These are phyloP conservation scores for Nasturtium officinale DNA, from an alignment of 345 rosid species.

Conservation along the genomic window DNA sequence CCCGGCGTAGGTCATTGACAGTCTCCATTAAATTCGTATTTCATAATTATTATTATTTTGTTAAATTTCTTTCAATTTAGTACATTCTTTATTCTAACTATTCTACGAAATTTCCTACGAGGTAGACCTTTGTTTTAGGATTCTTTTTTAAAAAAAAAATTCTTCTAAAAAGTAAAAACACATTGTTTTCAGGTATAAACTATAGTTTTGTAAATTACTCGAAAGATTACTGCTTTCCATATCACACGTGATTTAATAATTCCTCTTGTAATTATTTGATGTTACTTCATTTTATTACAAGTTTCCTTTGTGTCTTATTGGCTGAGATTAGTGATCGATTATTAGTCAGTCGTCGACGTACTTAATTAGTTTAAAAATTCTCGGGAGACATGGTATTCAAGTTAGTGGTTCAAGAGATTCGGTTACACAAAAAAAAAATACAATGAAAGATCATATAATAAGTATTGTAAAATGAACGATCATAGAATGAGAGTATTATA, in stretches of 20 bases:
- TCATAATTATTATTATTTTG: background rate
- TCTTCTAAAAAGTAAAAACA: too few relatives aligned
- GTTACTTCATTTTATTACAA: background rate
- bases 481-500: slow-evolving; percentile 12
- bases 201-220: slow-evolving; percentile 9
- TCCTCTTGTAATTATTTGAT: slow-evolving; percentile 3
- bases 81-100: slow-evolving; percentile 33
- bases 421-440: background rate
- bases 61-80: background rate
- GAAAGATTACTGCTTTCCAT: background rate
- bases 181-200: slow-evolving; percentile 1
- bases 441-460: background rate
- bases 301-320: background rate
- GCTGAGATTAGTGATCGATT: background rate
- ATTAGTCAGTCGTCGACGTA: slow-evolving; percentile 6
- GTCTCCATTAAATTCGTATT: slow-evolving; percentile 1
- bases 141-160: too few relatives aligned
- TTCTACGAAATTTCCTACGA: slow-evolving; percentile 18
- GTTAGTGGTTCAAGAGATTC: background rate
- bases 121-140: slow-evolving; percentile 11
- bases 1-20: slow-evolving; percentile 77
- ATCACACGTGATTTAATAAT: background rate
- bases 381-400: background rate
- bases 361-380: background rate
- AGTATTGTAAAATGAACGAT: background rate